Evolutionary conservation across 345 rosid genomes (phyloP), one percentile per base, ranked within the genome.

Genomic region (Pistacia integerrima): DNA sequence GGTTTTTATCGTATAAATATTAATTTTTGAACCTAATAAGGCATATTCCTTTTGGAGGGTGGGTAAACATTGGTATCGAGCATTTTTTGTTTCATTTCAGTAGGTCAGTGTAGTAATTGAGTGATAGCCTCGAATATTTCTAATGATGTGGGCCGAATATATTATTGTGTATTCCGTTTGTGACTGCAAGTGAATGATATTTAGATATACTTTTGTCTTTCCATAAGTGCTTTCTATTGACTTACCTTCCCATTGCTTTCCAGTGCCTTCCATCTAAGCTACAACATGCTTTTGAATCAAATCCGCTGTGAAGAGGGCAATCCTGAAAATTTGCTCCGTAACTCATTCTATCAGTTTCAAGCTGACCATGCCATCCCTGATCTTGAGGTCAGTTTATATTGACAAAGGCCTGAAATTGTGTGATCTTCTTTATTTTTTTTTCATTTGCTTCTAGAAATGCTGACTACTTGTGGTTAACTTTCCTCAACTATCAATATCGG

Each of bases 201-300:
- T 17, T 54, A 56, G 11, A 48, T 46, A 54, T 59, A 10, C 52
- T 20, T 71, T 30, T 30, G 60, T 38, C 5, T 58, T 64, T 48
- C 11, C 18, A 4, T 46, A 74, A 64, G 22, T 70, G 67, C 41
- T n/a, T 33, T 60, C 58, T 22, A 35, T 78, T 63, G 64, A 79
- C 73, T 64, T 67, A 16, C 16, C 76, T 86, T 81, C 60, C 56
- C 16, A 20, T 75, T 80, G 38, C 64, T 51, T 67, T 72, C 73
- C 91, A 96, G 99, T 84, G 98, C 98, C 65, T 96, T 96, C 84
- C 99, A 96, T 88, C 84, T 96, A 76, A 96, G 93, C 87, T 93
- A 96, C 87, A 96, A 96, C 85, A 96, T 93, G 97, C 97, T 96
- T 81, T 84, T 96, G 84, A 96, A 96, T 86, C 99, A 96, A 87